Percentiles rank a stretch among this genome's conserved stretches.
Conservation (phyloP, 768 basidiomycete species). For the Kockovaella imperatae region DNA sequence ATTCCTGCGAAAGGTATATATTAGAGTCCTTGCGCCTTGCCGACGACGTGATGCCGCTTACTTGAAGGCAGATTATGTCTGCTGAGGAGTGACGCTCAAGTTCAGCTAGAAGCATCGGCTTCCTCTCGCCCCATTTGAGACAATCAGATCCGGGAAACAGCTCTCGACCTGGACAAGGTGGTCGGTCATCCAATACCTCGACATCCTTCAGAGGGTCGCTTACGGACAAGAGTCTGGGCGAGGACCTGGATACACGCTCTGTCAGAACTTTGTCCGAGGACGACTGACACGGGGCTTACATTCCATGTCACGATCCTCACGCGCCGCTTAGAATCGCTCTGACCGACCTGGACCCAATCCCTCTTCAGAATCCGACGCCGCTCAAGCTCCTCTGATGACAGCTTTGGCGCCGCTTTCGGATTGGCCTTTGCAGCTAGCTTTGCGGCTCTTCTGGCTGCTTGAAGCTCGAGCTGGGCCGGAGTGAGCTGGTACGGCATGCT, state of each 20-base stretch:
- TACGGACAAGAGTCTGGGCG: conserved; percentile 42
- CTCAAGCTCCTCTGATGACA: conserved; percentile 9
- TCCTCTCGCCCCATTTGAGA: conserved; percentile 64
- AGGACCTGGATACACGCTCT: conserved; percentile 22
- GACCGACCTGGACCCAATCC: conserved; percentile 22
- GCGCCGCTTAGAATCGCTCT: no score
- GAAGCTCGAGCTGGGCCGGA: conserved; percentile 21
- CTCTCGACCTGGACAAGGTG: conserved; percentile 27
- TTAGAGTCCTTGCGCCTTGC: neutral
- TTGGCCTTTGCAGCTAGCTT: conserved; percentile 27
- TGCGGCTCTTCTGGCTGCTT: conserved; percentile 28
- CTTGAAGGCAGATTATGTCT: conserved; percentile 82
- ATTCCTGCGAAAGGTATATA: conserved; percentile 56
- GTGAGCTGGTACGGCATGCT: conserved; percentile 23
- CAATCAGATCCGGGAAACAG: conserved; percentile 52
- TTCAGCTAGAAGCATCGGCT: conserved; percentile 68
- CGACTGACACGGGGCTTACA: conserved; percentile 14
- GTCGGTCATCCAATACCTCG: neutral
- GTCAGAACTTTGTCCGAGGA: neutral
- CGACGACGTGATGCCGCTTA: conserved; percentile 35
- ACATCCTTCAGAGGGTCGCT: conserved; percentile 9
- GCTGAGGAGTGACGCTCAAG: conserved; percentile 58
- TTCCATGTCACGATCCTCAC: conserved; percentile 41
- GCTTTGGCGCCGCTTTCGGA: conserved; percentile 7
- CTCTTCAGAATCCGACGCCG: conserved; percentile 24